Percentiles rank a stretch among this genome's conserved stretches.
Conservation (phyloP, 306 rosid species). For the Elaeagnus macrophylla region DNA sequence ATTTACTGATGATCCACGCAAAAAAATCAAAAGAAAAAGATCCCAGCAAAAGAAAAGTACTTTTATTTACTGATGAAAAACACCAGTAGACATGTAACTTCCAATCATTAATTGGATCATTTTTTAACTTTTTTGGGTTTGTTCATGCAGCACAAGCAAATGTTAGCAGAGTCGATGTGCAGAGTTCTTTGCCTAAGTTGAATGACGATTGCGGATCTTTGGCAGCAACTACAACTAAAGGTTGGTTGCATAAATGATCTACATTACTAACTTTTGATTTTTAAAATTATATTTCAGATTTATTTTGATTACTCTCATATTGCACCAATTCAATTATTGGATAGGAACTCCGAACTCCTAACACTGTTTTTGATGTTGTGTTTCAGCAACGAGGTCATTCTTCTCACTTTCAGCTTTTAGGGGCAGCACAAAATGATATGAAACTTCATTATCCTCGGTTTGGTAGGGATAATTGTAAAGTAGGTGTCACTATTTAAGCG, state of each 20-base stretch:
- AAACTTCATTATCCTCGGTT: constrained; percentile 13
- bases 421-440: constrained; percentile 35
- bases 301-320: not conserved
- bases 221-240: constrained; percentile 52
- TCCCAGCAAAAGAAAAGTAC: no score
- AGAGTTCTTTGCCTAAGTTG: constrained; percentile 40
- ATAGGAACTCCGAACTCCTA: not conserved
- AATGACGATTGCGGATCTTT: constrained; percentile 45
- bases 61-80: not conserved
- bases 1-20: no score
- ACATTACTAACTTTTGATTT: constrained; percentile 4
- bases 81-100: not conserved
- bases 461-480: constrained; percentile 15
- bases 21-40: no score
- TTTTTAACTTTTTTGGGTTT: constrained; percentile 2
- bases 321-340: not conserved
- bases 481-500: constrained; percentile 1
- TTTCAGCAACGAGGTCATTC: constrained; percentile 87
- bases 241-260: constrained; percentile 38
- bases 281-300: not conserved
- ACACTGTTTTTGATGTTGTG: constrained; percentile 6
- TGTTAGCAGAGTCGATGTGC: constrained; percentile 44
- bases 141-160: constrained; percentile 36
- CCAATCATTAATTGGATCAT: constrained; percentile 11
- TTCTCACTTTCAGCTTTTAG: constrained; percentile 98